These are phyloP conservation scores for Pholiota molesta DNA, from an alignment of 768 basidiomycete genomes.

Conservation along the genomic window DNA sequence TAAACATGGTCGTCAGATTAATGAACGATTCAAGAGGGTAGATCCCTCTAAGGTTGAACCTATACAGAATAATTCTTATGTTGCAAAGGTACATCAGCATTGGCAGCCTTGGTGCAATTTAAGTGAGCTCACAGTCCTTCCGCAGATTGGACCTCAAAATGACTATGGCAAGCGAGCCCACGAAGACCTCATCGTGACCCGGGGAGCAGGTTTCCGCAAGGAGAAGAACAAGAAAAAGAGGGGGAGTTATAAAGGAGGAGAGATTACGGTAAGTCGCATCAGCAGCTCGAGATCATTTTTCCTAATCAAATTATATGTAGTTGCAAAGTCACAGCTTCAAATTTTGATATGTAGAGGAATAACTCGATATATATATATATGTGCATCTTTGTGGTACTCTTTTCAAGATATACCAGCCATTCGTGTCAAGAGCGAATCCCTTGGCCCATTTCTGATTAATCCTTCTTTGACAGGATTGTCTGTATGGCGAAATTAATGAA, in stretches of 20 bases:
- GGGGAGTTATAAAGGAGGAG: constrained; percentile 91
- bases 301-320: constrained; percentile 36
- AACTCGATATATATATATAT: not conserved
- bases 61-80: constrained; percentile 75
- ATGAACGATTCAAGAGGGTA: constrained; percentile 80
- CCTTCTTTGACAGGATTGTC: too few relatives aligned
- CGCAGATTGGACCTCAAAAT: constrained; percentile 60
- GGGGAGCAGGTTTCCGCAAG: constrained; percentile 94
- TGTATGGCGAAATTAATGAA: too few relatives aligned
- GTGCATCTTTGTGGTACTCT: not conserved
- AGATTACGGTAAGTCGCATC: constrained; percentile 74
- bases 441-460: too few relatives aligned
- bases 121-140: not conserved
- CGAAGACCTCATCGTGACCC: constrained; percentile 87
- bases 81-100: constrained; percentile 59
- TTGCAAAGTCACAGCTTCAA: constrained; percentile 89
- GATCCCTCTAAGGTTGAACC: constrained; percentile 48
- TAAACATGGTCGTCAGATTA: constrained; percentile 42
- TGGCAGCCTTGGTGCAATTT: constrained; percentile 19
- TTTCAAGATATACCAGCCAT: not conserved
- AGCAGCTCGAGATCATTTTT: not conserved
- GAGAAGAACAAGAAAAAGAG: constrained; percentile 99
- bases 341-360: constrained; percentile 39
- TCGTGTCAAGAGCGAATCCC: too few relatives aligned
- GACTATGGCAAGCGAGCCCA: constrained; percentile 92